Base-by-base conservation (phyloP, 169 alveolate species). In the Eimeria sp. region DNA sequence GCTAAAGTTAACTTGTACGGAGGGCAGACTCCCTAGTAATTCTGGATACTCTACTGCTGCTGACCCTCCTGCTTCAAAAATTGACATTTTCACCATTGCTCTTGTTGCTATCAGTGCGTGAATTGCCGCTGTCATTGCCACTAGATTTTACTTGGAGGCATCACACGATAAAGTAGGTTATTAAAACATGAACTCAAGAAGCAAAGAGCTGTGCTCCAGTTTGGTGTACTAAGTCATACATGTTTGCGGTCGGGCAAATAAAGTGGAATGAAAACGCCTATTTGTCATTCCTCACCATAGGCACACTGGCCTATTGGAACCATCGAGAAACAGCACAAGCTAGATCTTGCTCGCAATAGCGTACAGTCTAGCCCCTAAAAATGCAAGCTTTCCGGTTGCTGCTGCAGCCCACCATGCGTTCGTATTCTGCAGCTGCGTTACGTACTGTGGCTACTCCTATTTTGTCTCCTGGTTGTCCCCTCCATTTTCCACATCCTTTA, bases 401-500 rank as follows among this genome's bases (percentile, higher is more conserved):
- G 47, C 20, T 34, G 34, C 80, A 30, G 76, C 76, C 76, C 45
- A 14, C 49, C n/a, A 3, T 5, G 80, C 1, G 47, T 70, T 34
- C 27, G 51, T 16, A 70, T 30, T 22, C n/a, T 7, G 47, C 80
- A 34, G 80, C 5, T 70, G 80, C 22, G n/a, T 10, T 70, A 49
- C 9, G 80, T 9, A 11, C 80, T 70, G 51, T 11, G 7, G 80
- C 14, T 27, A 30, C n/a, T 30, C 6, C 51, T 70, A 30, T 27
- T 70, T 4, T 61, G 70, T 20, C 70, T 61, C n/a, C 16, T 47
- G 47, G 43, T 76, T 45, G 34, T 10, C 87, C 45, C 87, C 87
- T 45, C 34, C 87, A 4, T 18, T 49, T 18, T 76, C 87, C 11
- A 63, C 87, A 45, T 76, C 92, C 43, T 49, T 54, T 86, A 86